Evolutionary conservation across 2,329 filamentous ascomycete genomes (phyloP).

Genomic region (Trichoderma koningii): DNA sequence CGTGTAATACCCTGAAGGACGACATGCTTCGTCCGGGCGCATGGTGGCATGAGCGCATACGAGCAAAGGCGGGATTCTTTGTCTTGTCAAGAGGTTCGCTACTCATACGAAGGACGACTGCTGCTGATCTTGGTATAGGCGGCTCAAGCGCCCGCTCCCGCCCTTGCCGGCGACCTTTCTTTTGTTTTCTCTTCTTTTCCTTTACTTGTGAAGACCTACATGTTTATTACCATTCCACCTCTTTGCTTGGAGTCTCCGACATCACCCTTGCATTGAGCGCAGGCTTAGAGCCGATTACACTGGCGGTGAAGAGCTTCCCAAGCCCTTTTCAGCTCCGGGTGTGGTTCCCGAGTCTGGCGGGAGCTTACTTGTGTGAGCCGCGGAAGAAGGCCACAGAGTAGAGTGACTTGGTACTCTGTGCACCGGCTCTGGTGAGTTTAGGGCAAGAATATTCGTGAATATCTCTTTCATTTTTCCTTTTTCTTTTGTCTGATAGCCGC

Average conservation of each 20-base stretch:
- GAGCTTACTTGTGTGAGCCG: slow-evolving; percentile 46
- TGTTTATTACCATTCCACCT: not conserved
- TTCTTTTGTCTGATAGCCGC: not conserved
- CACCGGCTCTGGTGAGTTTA: not conserved
- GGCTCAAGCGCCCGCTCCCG: slow-evolving; percentile 5
- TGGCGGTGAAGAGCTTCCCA: slow-evolving; percentile 27
- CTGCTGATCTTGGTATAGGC: slow-evolving; percentile 6
- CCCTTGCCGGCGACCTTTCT: slow-evolving; percentile 21
- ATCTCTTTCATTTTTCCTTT: not conserved
- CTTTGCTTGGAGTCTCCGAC: not conserved
- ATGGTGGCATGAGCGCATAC: slow-evolving; percentile 12
- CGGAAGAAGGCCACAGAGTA: not conserved
- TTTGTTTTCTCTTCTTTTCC: not conserved
- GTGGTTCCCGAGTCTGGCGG: slow-evolving; percentile 12
- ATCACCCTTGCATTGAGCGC: slow-evolving; percentile 5
- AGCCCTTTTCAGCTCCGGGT: slow-evolving; percentile 22
- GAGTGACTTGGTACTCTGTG: not conserved
- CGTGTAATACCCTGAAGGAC: not conserved
- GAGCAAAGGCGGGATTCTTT: slow-evolving; percentile 11
- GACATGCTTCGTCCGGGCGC: slow-evolving; percentile 10
- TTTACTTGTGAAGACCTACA: not conserved
- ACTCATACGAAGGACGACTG: not conserved
- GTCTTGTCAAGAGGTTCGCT: not conserved
- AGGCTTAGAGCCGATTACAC: slow-evolving; percentile 23
- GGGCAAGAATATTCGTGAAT: not conserved